Evolutionary conservation across 345 rosid genomes (phyloP), one percentile per base, ranked within the genome.

Genomic region (Eucalyptus marginata): DNA sequence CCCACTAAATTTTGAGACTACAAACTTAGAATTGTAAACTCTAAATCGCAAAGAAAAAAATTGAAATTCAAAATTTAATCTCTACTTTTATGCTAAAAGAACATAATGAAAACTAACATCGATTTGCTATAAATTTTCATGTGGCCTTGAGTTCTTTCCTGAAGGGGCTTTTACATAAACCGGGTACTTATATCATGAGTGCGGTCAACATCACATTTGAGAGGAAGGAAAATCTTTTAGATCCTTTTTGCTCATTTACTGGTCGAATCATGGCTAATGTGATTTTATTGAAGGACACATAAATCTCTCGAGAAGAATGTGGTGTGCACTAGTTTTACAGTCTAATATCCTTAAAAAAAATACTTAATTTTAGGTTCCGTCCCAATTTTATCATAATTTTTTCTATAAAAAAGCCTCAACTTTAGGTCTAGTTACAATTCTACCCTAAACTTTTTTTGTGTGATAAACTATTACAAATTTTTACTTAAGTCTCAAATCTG

Each of bases 291-390:
- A 59, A 12, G n/a, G 16, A 59, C 66, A 4, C 0, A 29, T 6
- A 59, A 59, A 59, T 59, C 66, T 59, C 66, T 59, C 66, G 16
- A 27, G 64, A 59, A 59, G 66, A 59, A 27, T 11, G 31, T 62
- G 33, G 2, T 13, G 1, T 62, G 68, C 68, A 6, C 68, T 62
- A 29, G 0, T 27, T 62, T 29, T 51, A 1, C 1, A 4, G 8
- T 51, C 4, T 3, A 51, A 51, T 17, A 17, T 51, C 1, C 56
- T 51, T 51, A 7, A 51, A 51, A 51, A 51, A 51, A 1, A 17
- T 51, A 51, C 56, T 51, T 51, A 51, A 51, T 17, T 51, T 51
- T 51, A 51, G 56, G 22, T 51, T 51, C 0, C 2, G 0, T 51
- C 56, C 22, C 56, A 51, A 51, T 51, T 51, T 51, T 16, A 51